Conservation (phyloP, 116 monocot genomes). For the Iris pallida region DNA sequence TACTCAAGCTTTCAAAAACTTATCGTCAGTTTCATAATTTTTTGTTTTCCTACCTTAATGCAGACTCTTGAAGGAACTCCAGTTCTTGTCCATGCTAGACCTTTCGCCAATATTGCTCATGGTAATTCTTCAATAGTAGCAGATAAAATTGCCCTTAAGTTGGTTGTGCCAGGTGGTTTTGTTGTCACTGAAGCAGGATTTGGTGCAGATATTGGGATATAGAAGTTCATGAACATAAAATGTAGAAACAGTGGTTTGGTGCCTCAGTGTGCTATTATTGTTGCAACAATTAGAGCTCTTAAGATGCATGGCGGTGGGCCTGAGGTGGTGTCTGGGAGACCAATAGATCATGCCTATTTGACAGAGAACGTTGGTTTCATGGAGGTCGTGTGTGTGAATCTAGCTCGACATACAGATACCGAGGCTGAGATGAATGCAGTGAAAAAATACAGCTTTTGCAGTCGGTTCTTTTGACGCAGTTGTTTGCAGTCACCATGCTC, state of each 20-base stretch:
- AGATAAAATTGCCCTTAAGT: conserved; percentile 89
- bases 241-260: conserved; percentile 76
- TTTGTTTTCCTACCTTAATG: conserved; percentile 94
- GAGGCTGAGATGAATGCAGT: conserved; percentile 83
- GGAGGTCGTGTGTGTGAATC: conserved; percentile 92
- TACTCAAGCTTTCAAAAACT: too few species aligned
- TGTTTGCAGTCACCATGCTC: conserved; percentile 87
- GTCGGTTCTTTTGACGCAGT: conserved; percentile 98
- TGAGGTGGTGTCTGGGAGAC: conserved; percentile 88
- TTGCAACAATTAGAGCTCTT: conserved; percentile 85
- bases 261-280: conserved; percentile 86
- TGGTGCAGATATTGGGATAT: conserved; percentile 93
- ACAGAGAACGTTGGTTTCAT: conserved; percentile 75
- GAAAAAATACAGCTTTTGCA: conserved; percentile 57
- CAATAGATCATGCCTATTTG: conserved; percentile 80
- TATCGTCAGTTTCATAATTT: too few species aligned
- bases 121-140: conserved; percentile 96
- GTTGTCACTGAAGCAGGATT: conserved; percentile 97
- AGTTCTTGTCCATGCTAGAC: conserved; percentile 96
- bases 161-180: conserved; percentile 90
- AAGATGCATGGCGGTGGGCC: conserved; percentile 99
- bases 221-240: conserved; percentile 98
- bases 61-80: conserved; percentile 97
- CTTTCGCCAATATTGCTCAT: conserved; percentile 97
- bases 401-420: conserved; percentile 73